These are phyloP conservation scores for Yarrowia osloensis DNA, from an alignment of 805 yeast species.

Conservation along the genomic window DNA sequence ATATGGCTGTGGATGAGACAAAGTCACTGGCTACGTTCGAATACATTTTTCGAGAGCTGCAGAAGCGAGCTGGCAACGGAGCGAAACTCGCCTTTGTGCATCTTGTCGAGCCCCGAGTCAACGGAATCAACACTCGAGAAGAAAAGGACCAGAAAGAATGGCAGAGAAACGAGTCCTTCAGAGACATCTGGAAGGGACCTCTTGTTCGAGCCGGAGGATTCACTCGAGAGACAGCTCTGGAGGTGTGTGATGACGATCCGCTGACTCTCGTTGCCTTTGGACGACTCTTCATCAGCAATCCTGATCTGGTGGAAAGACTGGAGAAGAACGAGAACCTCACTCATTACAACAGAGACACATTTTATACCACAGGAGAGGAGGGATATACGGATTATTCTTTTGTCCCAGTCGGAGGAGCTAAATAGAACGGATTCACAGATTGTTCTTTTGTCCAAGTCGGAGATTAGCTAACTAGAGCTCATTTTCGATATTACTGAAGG, in stretches of 20 bases:
- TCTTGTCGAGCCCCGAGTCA: slow-evolving; percentile 45
- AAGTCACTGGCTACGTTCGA: slow-evolving; percentile 45
- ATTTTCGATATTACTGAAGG: no score
- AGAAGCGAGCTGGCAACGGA: slow-evolving; percentile 45
- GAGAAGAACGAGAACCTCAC: slow-evolving; percentile 47
- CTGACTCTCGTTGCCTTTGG: slow-evolving; percentile 47
- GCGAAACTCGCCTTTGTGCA: slow-evolving; percentile 45
- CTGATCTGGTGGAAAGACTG: slow-evolving; percentile 54
- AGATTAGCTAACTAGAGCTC: no score
- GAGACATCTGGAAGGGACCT: slow-evolving; percentile 50
- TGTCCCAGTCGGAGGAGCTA: no score
- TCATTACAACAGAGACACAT: slow-evolving; percentile 52
- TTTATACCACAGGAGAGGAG: no score
- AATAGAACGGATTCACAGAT: no score
- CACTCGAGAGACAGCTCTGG: slow-evolving; percentile 31
- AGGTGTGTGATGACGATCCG: slow-evolving; percentile 38
- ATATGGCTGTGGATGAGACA: slow-evolving; percentile 33
- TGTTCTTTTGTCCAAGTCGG: no score
- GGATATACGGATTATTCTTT: no score
- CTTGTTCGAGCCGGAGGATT: slow-evolving; percentile 48
- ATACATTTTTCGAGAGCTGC: slow-evolving; percentile 47
- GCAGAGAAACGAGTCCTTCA: slow-evolving; percentile 35
- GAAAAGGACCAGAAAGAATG: slow-evolving; percentile 38
- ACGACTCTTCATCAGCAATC: slow-evolving; percentile 55
- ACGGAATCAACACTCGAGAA: slow-evolving; percentile 36